phyloP scores from a whole-genome alignment of 768 basidiomycete genomes.

The Naganishia onofrii region DNA sequence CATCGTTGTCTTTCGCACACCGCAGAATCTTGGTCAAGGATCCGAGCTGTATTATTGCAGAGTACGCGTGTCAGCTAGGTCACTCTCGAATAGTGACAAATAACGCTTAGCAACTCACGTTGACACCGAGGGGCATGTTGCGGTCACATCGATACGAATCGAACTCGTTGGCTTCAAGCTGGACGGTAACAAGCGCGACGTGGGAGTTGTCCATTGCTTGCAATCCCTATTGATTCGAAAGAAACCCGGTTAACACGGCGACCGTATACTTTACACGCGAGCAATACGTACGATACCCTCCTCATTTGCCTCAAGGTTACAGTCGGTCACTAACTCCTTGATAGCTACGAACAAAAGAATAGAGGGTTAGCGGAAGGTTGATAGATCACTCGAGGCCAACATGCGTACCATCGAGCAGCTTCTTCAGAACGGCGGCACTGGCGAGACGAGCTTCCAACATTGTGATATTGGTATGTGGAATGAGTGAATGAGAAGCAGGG shows the following conservation, averaged over 20 bases:
- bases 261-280: not conserved
- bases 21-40: constrained; percentile 92
- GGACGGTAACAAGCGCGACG: constrained; percentile 90
- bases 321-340: constrained; percentile 96
- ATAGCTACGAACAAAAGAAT: constrained; percentile 62
- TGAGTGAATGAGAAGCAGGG: too few species aligned
- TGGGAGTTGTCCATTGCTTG: constrained; percentile 99
- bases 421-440: constrained; percentile 85
- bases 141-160: constrained; percentile 84
- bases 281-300: constrained; percentile 72
- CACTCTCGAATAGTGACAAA: not conserved
- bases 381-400: constrained; percentile 12
- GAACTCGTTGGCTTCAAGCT: constrained; percentile 76
- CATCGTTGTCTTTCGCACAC: constrained; percentile 94
- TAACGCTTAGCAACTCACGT: constrained; percentile 39
- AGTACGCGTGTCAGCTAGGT: not conserved
- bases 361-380: not conserved
- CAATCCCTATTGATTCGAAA: constrained; percentile 58
- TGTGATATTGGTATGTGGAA: constrained; percentile 7
- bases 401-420: constrained; percentile 83
- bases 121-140: constrained; percentile 63
- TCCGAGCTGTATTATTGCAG: constrained; percentile 65
- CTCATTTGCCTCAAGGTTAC: constrained; percentile 95
- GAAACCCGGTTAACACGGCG: not conserved
- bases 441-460: constrained; percentile 77